Evolutionary conservation across 192 early-diverging fungal genomes (phyloP), one percentile per base, ranked within the genome.

Genomic region (Coemansia umbellata): DNA sequence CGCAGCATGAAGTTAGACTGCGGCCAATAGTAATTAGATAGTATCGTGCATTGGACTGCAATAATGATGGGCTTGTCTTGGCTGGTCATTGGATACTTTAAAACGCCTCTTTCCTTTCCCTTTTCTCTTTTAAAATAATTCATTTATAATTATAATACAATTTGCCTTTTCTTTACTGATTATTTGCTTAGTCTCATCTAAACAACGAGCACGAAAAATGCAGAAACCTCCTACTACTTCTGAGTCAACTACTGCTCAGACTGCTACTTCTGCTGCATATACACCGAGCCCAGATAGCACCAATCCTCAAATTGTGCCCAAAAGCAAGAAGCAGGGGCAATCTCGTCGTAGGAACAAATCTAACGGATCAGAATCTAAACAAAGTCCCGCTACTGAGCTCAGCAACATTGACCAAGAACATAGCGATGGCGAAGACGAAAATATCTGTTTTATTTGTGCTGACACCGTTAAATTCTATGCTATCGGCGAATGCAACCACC

Each of bases 391-490:
- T n/a, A n/a, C 43, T 10, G 43, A n/a, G 17, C 41, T 10, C 19
- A 42, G 17, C 18, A 41, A 11, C 39, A 41, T 22, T 7, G 18
- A 21, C 39, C 18, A 41, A 22, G 33, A 4, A 6, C 26, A 36
- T 8, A 33, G 33, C 4, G 44, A 65, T 1, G 64, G 41, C 37
- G 69, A 64, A 0, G 77, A 81, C 10, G 66, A 73, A 10, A 43
- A 55, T 19, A 54, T 75, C 4, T 98, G 95, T 73, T 85, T 90
- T 63, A 98, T 98, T 63, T 98, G 95, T 61, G 85, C 95, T 0
- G 87, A 93, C 18, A 78, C 83, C 0, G 82, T 97, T 18, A 67
- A 68, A 18, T 90, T 82, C 43, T 91, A 87, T 65, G 90, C 93
- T 6, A 72, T 98, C 27, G 86, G 90, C 2, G 81, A 83, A 43